Base-by-base conservation (phyloP, 192 early-diverging fungal species). In the Glomus cerebriforme region DNA sequence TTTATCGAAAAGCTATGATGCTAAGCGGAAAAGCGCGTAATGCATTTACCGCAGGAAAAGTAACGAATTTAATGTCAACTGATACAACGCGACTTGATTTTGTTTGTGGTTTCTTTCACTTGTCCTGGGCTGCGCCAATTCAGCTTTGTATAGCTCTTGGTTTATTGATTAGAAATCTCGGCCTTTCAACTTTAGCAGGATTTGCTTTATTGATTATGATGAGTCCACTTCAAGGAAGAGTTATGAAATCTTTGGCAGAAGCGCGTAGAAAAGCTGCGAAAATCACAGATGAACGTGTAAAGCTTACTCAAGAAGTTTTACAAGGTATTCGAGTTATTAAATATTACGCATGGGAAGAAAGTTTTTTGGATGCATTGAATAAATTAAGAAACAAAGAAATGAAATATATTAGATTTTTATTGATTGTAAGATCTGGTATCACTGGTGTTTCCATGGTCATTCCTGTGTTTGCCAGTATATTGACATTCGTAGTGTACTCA, bases 21-120 rank as follows among this genome's bases (percentile, higher is more conserved):
- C 77, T 89, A 15, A 86, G 85, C 27, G 79, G 83, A 49, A 87
- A 85, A 68, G 85, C 86, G 82, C 83, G 1, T 72, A 82, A 1
- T 79, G 82, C 73, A n/a, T 73, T 89, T 15, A 78, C 84, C 49
- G 82, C 87, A 37, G 93, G 93, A 58, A 92, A 88, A 66, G 88
- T 94, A n/a, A 89, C 92, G 39, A 95, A 93, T 73, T 81, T 94
- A 77, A 92, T 93, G 83, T 90, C 91, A 7, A 90, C 91, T 0
- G 95, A 96, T 75, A 84, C 93, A 4, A 85, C 87, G 24, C 88
- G 90, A 71, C 82, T 95, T 24, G 87, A 89, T 79, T 77, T 87
- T 39, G 47, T 87, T 7, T 78, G 80, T 22, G 81, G 82, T 15
- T 86, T 78, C 35, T 82, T 88, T 62, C 88, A 89, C 59, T 71